phyloP scores from a whole-genome alignment of 192 early-diverging fungal genomes.

The Funneliformis mosseae region DNA sequence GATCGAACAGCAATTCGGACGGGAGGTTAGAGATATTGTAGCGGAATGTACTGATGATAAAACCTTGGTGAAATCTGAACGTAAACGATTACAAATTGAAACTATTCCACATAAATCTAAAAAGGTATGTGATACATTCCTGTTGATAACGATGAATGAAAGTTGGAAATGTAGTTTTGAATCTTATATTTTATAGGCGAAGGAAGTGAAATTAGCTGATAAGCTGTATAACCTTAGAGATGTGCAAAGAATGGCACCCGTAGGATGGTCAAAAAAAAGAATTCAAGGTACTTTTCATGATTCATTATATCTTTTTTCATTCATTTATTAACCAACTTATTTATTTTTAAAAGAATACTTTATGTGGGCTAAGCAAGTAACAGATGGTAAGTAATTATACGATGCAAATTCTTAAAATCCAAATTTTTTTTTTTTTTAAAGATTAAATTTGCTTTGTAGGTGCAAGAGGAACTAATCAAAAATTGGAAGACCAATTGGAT shows the following conservation, averaged over 20 bases:
- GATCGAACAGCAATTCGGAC: conserved; percentile 54
- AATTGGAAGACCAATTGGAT: conserved; percentile 48
- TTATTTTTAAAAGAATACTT: conserved; percentile 50
- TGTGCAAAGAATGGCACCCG: conserved; percentile 45
- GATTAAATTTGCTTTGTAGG: conserved; percentile 29
- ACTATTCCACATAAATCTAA: conserved; percentile 54
- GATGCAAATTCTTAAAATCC: conserved; percentile 7
- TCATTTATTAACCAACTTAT: neutral
- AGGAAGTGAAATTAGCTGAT: conserved; percentile 68
- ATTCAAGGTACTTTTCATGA: conserved; percentile 30
- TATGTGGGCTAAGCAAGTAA: conserved; percentile 62
- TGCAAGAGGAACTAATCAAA: conserved; percentile 42
- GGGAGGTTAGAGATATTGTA: conserved; percentile 50
- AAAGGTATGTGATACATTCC: conserved; percentile 30
- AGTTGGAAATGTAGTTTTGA: too few relatives aligned
- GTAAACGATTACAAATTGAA: conserved; percentile 63
- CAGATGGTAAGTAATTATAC: conserved; percentile 43
- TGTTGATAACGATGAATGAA: neutral
- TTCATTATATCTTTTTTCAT: neutral
- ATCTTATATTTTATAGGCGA: conserved; percentile 45
- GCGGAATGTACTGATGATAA: conserved; percentile 66
- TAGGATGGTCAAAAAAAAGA: conserved; percentile 54
- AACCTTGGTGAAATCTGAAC: conserved; percentile 44
- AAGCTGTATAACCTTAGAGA: conserved; percentile 66
- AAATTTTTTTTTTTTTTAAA: neutral